Base-by-base conservation (phyloP, 2,329 filamentous ascomycete species). In the Rasamsonia emersonii region DNA sequence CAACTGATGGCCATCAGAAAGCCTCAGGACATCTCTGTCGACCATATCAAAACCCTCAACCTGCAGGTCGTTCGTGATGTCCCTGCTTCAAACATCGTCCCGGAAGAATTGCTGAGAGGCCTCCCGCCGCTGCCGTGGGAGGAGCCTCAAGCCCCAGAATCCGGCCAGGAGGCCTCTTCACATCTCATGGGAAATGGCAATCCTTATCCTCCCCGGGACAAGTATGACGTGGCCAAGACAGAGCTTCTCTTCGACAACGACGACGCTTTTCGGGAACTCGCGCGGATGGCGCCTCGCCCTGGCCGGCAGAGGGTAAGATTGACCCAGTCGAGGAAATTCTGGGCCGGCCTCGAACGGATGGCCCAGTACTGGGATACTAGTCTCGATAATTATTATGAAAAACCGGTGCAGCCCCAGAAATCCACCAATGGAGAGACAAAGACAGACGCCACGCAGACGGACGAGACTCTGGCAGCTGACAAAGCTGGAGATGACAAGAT, bases 351-450 rank as follows among this genome's bases (percentile, higher is more conserved):
- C 32, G 71, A 77, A 41, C 67, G 65, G 20, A 64, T 79, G 64
- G 62, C 71, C 10, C 70, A 73, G 40, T 79, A 76, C 46, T 79
- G 75, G 75, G 75, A 79, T 46, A 62, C 61, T 23, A 74, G 67
- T 37, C 47, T 70, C 28, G 75, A 79, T 42, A 54, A 75, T 18
- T 76, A 76, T 48, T 65, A 64, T 36, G 59, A 65, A 32, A 51
- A 55, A 10, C 50, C 57, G 16, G 45, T 43, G 13, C 46, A 43
- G 1, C 47, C 50, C 8, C 40, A 46, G 28, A 38, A 33, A n/a
- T 41, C 44, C 1, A 32, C 45, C 3, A 39, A 44, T 18, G 19
- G 31, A 10, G 18, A 24, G 9, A 28, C 19, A 16, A 28, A n/a
- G n/a, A n/a, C 28, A 8, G 41, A 43, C 33, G 42, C 34, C 18